phyloP scores from a whole-genome alignment of 139 green algal genomes.

The Trebouxia sp. region DNA sequence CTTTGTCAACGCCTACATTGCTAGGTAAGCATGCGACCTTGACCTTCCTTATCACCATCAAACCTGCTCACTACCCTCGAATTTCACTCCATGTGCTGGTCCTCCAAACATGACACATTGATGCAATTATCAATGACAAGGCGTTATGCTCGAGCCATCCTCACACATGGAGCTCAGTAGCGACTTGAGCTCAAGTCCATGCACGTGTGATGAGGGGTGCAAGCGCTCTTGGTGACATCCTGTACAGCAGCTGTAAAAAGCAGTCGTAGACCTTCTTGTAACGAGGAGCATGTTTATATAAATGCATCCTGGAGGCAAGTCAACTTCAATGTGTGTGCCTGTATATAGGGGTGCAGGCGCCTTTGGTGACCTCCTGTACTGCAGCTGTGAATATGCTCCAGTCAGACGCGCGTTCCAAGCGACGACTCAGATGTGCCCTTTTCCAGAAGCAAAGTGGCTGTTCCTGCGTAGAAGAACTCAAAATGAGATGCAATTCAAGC shows the following conservation, averaged over 20 bases:
- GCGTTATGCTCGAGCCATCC: too few relatives aligned
- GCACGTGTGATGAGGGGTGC: too few relatives aligned
- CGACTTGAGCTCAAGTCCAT: too few relatives aligned
- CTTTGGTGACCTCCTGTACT: conserved; percentile 35
- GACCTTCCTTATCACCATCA: not conserved
- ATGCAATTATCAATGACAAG: too few relatives aligned
- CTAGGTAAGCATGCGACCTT: not conserved
- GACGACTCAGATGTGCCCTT: conserved; percentile 28
- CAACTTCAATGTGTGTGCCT: too few relatives aligned
- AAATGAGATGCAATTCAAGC: not conserved
- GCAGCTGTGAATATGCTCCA: conserved; percentile 29
- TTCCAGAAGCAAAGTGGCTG: conserved; percentile 23
- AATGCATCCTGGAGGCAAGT: not conserved
- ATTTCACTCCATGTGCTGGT: not conserved
- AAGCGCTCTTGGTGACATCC: too few relatives aligned
- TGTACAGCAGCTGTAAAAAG: too few relatives aligned
- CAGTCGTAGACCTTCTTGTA: not conserved
- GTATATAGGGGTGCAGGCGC: not conserved
- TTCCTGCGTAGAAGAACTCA: conserved; percentile 34
- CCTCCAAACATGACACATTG: too few relatives aligned
- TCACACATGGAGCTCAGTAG: too few relatives aligned
- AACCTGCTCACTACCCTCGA: not conserved
- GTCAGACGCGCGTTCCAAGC: not conserved
- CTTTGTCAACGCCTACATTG: conserved; percentile 17
- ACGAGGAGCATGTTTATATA: not conserved